These are phyloP conservation scores for Colletotrichum tropicale DNA, from an alignment of 2,329 filamentous ascomycete genomes.

Conservation along the genomic window DNA sequence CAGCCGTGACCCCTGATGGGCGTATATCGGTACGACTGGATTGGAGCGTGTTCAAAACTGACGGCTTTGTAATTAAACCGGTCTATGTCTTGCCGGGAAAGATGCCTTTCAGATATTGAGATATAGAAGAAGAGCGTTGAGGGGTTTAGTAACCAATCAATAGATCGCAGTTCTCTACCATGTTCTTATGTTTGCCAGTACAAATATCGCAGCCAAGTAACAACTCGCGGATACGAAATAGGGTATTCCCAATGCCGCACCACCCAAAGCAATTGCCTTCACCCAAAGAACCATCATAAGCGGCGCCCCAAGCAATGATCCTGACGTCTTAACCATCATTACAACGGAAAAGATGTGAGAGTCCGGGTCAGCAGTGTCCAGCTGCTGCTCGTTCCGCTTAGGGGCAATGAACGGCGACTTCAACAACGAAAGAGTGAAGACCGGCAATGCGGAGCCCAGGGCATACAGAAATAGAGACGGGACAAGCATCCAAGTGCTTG, in stretches of 20 bases:
- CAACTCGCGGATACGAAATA: conserved; percentile 43
- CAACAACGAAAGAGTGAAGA: conserved; percentile 53
- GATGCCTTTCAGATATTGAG: background rate
- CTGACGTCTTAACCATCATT: conserved; percentile 54
- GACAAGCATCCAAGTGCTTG: conserved; percentile 42
- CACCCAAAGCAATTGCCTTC: conserved; percentile 42
- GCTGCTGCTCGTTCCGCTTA: background rate
- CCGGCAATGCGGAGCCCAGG: conserved; percentile 51
- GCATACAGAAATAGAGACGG: conserved; percentile 50
- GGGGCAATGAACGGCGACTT: conserved; percentile 44
- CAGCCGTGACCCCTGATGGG: background rate
- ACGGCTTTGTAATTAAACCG: background rate
- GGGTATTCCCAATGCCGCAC: conserved; percentile 36
- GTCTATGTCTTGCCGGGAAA: background rate
- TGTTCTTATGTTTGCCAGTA: conserved; percentile 26
- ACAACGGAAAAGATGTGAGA: conserved; percentile 53
- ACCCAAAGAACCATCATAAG: conserved; percentile 54
- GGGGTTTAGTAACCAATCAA: background rate
- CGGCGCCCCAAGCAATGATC: conserved; percentile 50
- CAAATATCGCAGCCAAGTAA: conserved; percentile 38
- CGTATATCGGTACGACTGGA: background rate
- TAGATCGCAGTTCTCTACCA: background rate
- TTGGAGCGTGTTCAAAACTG: background rate
- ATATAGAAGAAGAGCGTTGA: background rate
- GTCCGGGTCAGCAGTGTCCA: conserved; percentile 29